phyloP scores from a whole-genome alignment of 2,329 filamentous ascomycete species.

The Colletotrichum sp. region DNA sequence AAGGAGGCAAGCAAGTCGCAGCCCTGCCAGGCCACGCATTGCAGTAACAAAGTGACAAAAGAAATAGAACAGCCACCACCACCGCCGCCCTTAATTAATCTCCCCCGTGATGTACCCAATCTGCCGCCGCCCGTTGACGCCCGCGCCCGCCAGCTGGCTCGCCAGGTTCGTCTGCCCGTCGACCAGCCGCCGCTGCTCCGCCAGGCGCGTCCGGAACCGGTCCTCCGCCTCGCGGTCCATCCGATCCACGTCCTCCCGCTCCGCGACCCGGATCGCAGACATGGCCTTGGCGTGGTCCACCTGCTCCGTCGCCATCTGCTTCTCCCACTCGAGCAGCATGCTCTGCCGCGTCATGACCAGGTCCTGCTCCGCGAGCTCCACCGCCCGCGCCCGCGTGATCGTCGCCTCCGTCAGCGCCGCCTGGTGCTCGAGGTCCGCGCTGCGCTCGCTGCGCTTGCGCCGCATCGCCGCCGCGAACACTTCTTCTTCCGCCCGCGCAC shows the following conservation, averaged over 20 bases:
- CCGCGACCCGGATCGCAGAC: slow-evolving; percentile 52
- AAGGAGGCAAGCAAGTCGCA: neutral
- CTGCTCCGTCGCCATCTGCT: slow-evolving; percentile 47
- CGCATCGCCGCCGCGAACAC: slow-evolving; percentile 40
- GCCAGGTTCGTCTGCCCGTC: slow-evolving; percentile 47
- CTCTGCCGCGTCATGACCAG: slow-evolving; percentile 48
- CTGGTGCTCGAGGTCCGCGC: slow-evolving; percentile 49
- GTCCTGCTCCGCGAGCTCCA: slow-evolving; percentile 53
- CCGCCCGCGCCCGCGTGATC: slow-evolving; percentile 45
- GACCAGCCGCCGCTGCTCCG: slow-evolving; percentile 57
- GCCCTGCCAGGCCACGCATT: neutral
- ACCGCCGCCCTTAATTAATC: slow-evolving; percentile 39
- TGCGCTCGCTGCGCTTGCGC: slow-evolving; percentile 40
- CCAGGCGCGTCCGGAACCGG: slow-evolving; percentile 49
- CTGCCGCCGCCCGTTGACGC: slow-evolving; percentile 48
- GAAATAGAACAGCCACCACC: neutral
- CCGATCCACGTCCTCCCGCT: slow-evolving; percentile 56
- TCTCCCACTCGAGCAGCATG: slow-evolving; percentile 55
- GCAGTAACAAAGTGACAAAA: neutral
- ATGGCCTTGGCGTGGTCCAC: slow-evolving; percentile 55
- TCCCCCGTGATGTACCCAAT: slow-evolving; percentile 63
- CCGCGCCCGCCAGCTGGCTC: slow-evolving; percentile 34
- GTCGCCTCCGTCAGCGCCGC: slow-evolving; percentile 51
- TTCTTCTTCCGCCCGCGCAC: slow-evolving; percentile 53
- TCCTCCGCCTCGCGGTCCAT: slow-evolving; percentile 52